Evolutionary conservation across 805 yeast genomes (phyloP).

Genomic region (Starmerella davenportii): DNA sequence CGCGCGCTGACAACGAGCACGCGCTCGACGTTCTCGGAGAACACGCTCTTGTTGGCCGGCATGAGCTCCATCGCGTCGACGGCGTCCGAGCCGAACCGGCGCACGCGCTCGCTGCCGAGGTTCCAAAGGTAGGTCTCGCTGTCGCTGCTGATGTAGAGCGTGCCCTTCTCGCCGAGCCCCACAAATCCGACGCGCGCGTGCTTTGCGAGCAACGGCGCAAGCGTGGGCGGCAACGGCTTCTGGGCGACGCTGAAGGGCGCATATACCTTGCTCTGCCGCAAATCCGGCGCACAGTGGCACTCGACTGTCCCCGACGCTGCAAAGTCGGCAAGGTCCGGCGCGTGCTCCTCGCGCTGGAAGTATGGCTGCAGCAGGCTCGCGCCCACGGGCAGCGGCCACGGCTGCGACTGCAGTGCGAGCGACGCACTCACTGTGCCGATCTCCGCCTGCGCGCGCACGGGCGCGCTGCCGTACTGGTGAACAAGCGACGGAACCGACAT

Average conservation of each 20-base stretch:
- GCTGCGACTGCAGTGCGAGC: slow-evolving; percentile 12
- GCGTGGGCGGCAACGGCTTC: slow-evolving; percentile 10
- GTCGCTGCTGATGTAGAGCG: slow-evolving; percentile 77
- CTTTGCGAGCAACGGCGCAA: slow-evolving; percentile 1
- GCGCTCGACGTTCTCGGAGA: slow-evolving; percentile 58
- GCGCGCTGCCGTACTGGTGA: slow-evolving; percentile 8
- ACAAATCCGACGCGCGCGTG: slow-evolving; percentile 35
- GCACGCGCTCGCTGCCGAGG: slow-evolving; percentile 45
- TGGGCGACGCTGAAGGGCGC: slow-evolving; percentile 12
- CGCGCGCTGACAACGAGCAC: slow-evolving; percentile 66
- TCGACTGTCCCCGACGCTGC: slow-evolving; percentile 12
- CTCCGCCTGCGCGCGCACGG: slow-evolving; percentile 9
- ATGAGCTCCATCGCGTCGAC: slow-evolving; percentile 60
- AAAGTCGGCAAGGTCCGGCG: slow-evolving; percentile 15
- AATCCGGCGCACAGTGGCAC: slow-evolving; percentile 13
- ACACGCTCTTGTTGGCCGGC: slow-evolving; percentile 66
- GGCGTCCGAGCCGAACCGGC: slow-evolving; percentile 63
- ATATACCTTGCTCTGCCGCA: slow-evolving; percentile 6
- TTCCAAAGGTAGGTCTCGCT: slow-evolving; percentile 72
- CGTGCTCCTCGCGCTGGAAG: slow-evolving; percentile 12
- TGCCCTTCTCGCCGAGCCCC: slow-evolving; percentile 53
- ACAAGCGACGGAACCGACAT: slow-evolving; percentile 17
- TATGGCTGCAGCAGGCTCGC: slow-evolving; percentile 16
- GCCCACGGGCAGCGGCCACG: slow-evolving; percentile 15
- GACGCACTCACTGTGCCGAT: slow-evolving; percentile 15